Evolutionary conservation across 306 rosid genomes (phyloP), one percentile per base, ranked within the genome.

Genomic region (Ammopiptanthus mongolicus): DNA sequence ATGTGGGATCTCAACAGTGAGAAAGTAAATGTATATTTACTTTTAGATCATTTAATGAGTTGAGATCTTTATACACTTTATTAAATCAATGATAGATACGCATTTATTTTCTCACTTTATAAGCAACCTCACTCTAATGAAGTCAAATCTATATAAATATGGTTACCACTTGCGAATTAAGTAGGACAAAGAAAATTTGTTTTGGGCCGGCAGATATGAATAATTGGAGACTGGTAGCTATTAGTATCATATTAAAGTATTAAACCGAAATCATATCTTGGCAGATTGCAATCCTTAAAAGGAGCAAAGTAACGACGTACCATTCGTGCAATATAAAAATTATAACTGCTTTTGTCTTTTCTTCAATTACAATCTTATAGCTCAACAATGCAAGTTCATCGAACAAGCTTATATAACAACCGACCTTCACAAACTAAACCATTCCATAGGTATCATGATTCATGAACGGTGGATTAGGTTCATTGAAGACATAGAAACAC

Each of bases 391-490:
- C 79, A 47, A 58, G 68, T 50, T 33, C 78, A 53, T 4, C n/a
- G 18, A 82, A 69, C 80, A 72, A 53, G 4, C 11, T 51, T 72
- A 41, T 19, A 58, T 56, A 36, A 28, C 18, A 15, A 71, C 81
- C 76, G 76, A 85, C 42, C 70, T 80, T 73, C 68, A 65, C 47
- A 59, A 74, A 50, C 8, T 59, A 37, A 79, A 74, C 70, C 74
- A 28, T 57, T 46, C 69, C 74, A 21, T 50, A 51, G 33, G n/a
- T 18, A 25, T 34, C 47, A 9, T 41, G 13, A 41, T 61, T 50
- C 34, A 29, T 31, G 79, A 33, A 44, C 72, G 81, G 66, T 83
- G 83, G 70, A 81, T 76, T 42, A 65, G 82, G 84, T 50, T 33
- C 85, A 48, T 82, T 41, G 36, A 47, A 69, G 51, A 71, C 42